Conservation (phyloP, 768 basidiomycete genomes). For the Mycena belliarum region DNA sequence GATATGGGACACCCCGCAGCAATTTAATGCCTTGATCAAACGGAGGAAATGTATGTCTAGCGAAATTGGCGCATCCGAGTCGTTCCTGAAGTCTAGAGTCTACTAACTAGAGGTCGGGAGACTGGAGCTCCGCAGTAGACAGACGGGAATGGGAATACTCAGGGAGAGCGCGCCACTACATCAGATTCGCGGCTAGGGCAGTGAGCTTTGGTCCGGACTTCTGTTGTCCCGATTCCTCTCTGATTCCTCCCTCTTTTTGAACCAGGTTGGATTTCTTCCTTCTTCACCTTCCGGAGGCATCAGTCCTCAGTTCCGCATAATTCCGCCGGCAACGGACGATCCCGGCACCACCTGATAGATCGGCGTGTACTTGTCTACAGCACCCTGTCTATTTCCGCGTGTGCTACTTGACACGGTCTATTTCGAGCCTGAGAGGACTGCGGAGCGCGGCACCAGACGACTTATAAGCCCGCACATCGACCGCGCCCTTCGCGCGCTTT, state of each 20-base stretch:
- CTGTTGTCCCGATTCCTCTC: too few relatives aligned
- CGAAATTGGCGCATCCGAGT: background rate
- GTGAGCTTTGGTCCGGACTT: too few relatives aligned
- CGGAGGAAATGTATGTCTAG: background rate
- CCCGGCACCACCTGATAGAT: too few relatives aligned
- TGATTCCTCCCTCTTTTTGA: too few relatives aligned
- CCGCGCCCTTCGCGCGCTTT: background rate
- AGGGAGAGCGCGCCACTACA: background rate
- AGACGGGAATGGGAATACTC: background rate
- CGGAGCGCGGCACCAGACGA: background rate
- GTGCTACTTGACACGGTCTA: background rate
- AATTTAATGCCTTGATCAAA: background rate
- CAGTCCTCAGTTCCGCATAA: too few relatives aligned
- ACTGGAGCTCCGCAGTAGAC: background rate
- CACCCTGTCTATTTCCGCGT: background rate
- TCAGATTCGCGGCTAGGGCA: too few relatives aligned
- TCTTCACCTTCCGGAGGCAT: too few relatives aligned
- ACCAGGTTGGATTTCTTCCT: too few relatives aligned
- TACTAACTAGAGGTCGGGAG: too few relatives aligned
- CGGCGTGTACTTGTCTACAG: background rate
- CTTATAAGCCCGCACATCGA: constrained; percentile 6
- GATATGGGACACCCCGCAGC: too few relatives aligned
- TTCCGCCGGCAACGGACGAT: too few relatives aligned
- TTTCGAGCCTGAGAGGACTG: background rate
- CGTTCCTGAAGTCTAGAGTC: background rate